These are phyloP conservation scores for Xylaria longipes DNA, from an alignment of 495 filamentous ascomycete genomes.

Conservation along the genomic window DNA sequence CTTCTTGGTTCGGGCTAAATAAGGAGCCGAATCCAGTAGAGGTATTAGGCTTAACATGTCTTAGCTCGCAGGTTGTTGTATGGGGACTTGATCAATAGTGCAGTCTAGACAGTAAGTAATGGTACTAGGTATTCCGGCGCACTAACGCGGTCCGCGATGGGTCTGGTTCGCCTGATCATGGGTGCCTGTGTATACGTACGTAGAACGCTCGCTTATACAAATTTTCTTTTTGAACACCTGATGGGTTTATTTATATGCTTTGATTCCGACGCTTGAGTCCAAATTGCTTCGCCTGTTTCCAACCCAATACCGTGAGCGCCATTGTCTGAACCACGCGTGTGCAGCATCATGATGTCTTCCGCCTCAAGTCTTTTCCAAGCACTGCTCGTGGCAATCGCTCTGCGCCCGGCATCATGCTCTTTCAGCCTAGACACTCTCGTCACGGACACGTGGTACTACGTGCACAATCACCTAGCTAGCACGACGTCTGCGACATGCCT, in stretches of 20 bases:
- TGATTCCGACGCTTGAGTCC: background rate
- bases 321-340: background rate
- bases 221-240: background rate
- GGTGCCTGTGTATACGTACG: too few relatives aligned
- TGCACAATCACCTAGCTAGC: conserved; percentile 9
- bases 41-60: background rate
- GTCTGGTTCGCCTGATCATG: background rate
- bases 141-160: background rate
- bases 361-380: background rate
- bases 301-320: background rate
- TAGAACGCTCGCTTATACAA: background rate
- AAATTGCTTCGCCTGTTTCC: background rate
- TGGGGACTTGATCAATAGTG: too few relatives aligned
- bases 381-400: background rate
- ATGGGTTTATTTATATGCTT: background rate
- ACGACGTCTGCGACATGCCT: conserved; percentile 3
- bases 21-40: too few relatives aligned
- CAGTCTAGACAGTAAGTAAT: too few relatives aligned
- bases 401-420: background rate
- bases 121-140: background rate
- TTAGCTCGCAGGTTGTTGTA: background rate
- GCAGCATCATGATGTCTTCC: background rate
- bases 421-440: conserved; percentile 5
- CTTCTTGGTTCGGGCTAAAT: too few relatives aligned
- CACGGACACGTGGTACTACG: conserved; percentile 2